Evolutionary conservation across 176 grass and related monocot genomes (phyloP), one percentile per base, ranked within the genome.

Genomic region (Panicum miliaceum): DNA sequence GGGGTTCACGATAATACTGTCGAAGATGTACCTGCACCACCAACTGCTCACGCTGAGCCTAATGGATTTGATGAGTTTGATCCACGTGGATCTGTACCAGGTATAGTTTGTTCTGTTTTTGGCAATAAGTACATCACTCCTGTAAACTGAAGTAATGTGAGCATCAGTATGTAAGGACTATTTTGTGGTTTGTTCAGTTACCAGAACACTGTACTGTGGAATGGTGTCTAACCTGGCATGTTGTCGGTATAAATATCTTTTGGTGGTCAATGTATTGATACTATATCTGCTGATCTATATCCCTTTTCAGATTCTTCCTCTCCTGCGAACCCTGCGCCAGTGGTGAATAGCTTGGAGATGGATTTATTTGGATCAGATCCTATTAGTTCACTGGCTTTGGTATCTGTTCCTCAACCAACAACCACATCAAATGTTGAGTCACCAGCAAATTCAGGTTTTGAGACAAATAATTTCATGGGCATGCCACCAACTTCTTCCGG

Each of bases 21-120:
- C n/a, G 77, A 69, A 59, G 78, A 61, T 79, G 69, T 88, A 68
- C 66, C 89, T 85, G 73, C 83, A 75, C 64, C 78, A 38, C 61
- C 85, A 65, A 53, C 73, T 85, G 75, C 77, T 73, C 85, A 47
- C 52, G 13, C 58, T 34, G 80, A 86, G 65, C 75, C 52, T 25
- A 86, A 92, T 87, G 91, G 91, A 84, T 99, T 99, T 90, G 93
- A 94, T 84, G 96, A 96, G 86, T 99, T 99, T 64, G 93, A 99
- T 92, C 96, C 96, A 76, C 96, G 96, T 73, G 88, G 88, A 65
- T 90, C 88, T 72, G 79, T 90, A 62, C 77, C 83, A 94, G 93
- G 96, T 99, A 96, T 80, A 77, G 5, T 79, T 76, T 52, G 32
- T 70, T 81, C 3, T 57, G 19, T 57, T 3, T 68, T 72, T 50